Conservation (phyloP, 176 grass and related monocot species). For the Oropetium thomaeum region DNA sequence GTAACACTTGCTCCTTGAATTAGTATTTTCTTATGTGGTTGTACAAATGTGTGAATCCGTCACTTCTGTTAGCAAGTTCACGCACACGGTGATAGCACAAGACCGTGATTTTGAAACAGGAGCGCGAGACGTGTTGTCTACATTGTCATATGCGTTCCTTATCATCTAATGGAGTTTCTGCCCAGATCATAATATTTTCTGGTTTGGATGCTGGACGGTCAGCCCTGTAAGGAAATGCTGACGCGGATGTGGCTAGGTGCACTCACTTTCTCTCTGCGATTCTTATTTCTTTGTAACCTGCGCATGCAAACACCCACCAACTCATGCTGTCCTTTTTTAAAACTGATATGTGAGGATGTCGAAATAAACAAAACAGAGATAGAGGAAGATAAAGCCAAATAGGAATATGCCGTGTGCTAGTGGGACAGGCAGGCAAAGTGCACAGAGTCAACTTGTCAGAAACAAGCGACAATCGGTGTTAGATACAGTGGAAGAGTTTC, state of each 20-base stretch:
- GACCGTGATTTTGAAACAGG: background rate
- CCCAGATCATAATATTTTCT: background rate
- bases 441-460: conserved; percentile 6
- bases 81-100: no score
- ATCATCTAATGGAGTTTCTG: no score
- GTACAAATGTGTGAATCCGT: no score
- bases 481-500: conserved; percentile 3
- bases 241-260: background rate
- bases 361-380: background rate
- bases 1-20: no score
- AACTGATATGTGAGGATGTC: background rate
- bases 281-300: background rate
- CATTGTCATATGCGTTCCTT: background rate
- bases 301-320: conserved; percentile 1
- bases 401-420: background rate
- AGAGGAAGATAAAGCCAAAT: background rate
- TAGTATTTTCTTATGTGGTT: no score
- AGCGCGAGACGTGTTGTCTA: no score
- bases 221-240: background rate
- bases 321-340: background rate
- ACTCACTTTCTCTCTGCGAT: background rate
- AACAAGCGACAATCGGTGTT: background rate
- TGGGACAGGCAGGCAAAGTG: background rate
- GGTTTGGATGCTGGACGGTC: background rate
- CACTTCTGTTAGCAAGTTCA: no score